Evolutionary conservation across 1,284 basidiomycete species (phyloP).

Genomic region (Ceratobasidium sp.): DNA sequence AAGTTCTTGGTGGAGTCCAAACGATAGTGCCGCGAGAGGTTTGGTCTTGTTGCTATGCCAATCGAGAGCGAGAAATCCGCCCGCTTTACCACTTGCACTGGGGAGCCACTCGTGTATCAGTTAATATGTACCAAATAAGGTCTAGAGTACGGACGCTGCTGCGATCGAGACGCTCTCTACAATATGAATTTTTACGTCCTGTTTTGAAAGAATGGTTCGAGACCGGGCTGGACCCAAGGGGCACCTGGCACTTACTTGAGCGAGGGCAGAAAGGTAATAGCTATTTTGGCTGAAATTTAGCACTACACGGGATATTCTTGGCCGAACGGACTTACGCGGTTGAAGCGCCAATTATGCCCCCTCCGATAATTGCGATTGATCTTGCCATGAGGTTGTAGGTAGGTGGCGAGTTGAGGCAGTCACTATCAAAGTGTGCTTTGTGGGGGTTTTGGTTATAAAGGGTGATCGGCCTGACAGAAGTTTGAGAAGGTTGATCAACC

Average conservation of each 20-base stretch:
- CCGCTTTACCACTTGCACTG: constrained; percentile 85
- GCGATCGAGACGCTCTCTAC: constrained; percentile 75
- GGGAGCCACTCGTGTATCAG: not conserved
- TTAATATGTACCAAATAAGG: not conserved
- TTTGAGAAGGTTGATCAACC: too few relatives aligned
- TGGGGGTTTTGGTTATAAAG: not conserved
- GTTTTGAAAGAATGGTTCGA: constrained; percentile 49
- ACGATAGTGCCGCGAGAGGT: constrained; percentile 75
- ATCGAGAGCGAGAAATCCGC: constrained; percentile 86
- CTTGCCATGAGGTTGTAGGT: constrained; percentile 5
- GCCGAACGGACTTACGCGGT: constrained; percentile 59
- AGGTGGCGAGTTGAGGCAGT: not conserved
- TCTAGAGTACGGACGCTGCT: constrained; percentile 49
- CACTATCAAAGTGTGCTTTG: not conserved
- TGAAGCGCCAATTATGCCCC: constrained; percentile 82
- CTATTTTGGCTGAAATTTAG: constrained; percentile 45
- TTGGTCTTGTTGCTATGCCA: constrained; percentile 63
- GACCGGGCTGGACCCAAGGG: constrained; percentile 47
- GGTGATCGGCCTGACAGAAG: not conserved
- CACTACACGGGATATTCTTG: constrained; percentile 27
- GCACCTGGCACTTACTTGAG: constrained; percentile 46
- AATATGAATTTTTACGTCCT: constrained; percentile 61
- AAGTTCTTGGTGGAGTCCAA: constrained; percentile 76
- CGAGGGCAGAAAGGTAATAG: constrained; percentile 74
- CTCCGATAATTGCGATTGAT: constrained; percentile 50